Evolutionary conservation across 164 flowering plant genomes (phyloP), one percentile per base, ranked within the genome.

Genomic region (Litsea cubeba): DNA sequence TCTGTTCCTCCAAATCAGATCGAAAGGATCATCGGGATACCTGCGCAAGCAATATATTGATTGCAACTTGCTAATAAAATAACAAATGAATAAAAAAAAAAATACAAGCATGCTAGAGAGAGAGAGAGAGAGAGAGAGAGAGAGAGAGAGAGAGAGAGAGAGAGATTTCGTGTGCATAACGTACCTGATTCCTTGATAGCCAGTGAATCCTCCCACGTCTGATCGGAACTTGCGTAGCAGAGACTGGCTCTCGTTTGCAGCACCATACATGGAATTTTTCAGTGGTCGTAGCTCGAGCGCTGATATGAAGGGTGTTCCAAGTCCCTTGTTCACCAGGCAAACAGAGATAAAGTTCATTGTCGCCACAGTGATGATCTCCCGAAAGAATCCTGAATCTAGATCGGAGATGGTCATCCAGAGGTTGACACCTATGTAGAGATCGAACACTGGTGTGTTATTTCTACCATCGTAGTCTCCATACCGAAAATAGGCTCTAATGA

Each of bases 221-320:
- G 3, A 28, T n/a, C n/a, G n/a, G n/a, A n/a, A n/a, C n/a, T n/a
- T n/a, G 0, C 6, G 0, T 54, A 62, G 64, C 1, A 85, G 71
- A 11, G 84, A 79, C 58, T 54, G 17, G 0, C 18, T 14, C 5
- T 54, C 17, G 17, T 54, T 54, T 54, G 18, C 57, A 1, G 12
- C 46, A 46, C 3, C 11, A 65, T 86, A 86, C 6, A 50, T 71
- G 0, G 77, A 64, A 50, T 24, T 25, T 26, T 74, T 68, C 1
- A 85, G n/a, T 0, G 72, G 80, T 74, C 87, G 80, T 5, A 83
- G 70, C 67, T 85, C 87, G 58, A 87, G 65, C 30, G 71, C 79
- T 2, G 88, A 84, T 25, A 85, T 78, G 74, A 84, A 85, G 70
- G 88, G 90, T 1, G 78, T 76, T 23, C 88, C 88, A 0, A 1